A percentile compares a stretch with the other conserved stretches of the same genome.
These are phyloP conservation scores for Stropharia rugosoannulata DNA, from an alignment of 768 basidiomycete genomes.

Conservation along the genomic window DNA sequence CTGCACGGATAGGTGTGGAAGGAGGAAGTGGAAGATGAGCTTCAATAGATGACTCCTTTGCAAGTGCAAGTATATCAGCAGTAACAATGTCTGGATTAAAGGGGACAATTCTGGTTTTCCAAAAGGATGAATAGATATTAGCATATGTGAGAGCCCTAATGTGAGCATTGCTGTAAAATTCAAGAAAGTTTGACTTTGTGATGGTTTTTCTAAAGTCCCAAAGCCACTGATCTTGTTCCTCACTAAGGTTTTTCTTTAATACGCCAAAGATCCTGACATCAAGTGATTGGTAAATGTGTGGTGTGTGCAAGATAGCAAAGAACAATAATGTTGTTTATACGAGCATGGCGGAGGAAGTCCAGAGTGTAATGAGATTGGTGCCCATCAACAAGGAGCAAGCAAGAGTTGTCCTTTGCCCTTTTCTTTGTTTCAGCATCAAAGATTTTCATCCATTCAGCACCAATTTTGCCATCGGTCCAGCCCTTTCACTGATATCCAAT, in stretches of 20 bases:
- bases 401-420: slow-evolving; percentile 27
- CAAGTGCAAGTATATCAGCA: slow-evolving; percentile 32
- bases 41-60: slow-evolving; percentile 24
- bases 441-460: slow-evolving; percentile 33
- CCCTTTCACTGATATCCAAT: slow-evolving; percentile 33
- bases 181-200: slow-evolving; percentile 35
- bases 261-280: slow-evolving; percentile 32
- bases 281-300: slow-evolving; percentile 44
- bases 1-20: not conserved
- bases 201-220: slow-evolving; percentile 18
- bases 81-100: slow-evolving; percentile 33
- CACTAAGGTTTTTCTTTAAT: slow-evolving; percentile 26
- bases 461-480: slow-evolving; percentile 37
- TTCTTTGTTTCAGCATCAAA: slow-evolving; percentile 37
- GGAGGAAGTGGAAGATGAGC: slow-evolving; percentile 11
- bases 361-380: slow-evolving; percentile 42
- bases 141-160: slow-evolving; percentile 24
- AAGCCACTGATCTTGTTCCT: slow-evolving; percentile 15
- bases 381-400: slow-evolving; percentile 43
- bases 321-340: slow-evolving; percentile 34
- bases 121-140: slow-evolving; percentile 35
- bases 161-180: slow-evolving; percentile 32
- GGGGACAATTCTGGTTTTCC: slow-evolving; percentile 37
- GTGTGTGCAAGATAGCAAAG: slow-evolving; percentile 45
- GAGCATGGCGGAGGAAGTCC: slow-evolving; percentile 37